phyloP scores from a whole-genome alignment of 306 rosid genomes.

The Carpinus fangiana region DNA sequence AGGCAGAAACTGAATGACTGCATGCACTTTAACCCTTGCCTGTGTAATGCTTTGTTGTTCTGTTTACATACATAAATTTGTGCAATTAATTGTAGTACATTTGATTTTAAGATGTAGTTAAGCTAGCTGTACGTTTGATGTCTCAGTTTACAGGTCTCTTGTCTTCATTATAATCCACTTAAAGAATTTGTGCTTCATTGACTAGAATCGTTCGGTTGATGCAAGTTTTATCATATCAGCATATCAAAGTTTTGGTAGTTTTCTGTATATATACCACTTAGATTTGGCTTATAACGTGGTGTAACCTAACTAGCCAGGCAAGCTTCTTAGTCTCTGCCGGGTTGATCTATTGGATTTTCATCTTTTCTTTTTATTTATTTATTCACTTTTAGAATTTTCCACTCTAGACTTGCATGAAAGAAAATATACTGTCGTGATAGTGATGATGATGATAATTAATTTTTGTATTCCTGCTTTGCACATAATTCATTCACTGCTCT shows the following conservation, averaged over 20 bases:
- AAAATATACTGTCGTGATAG: background rate
- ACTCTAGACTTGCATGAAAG: background rate
- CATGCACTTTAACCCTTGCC: too few relatives aligned
- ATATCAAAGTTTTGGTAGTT: background rate
- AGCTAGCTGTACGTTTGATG: too few relatives aligned
- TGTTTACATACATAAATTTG: background rate
- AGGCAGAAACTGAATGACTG: too few relatives aligned
- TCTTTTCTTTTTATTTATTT: background rate
- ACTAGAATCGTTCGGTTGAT: background rate
- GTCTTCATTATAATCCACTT: too few relatives aligned
- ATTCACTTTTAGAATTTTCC: background rate
- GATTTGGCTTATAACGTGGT: background rate
- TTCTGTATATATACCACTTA: background rate
- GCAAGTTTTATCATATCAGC: background rate
- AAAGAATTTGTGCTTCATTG: background rate
- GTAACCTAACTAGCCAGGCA: background rate
- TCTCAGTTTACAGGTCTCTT: too few relatives aligned
- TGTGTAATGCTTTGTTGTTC: background rate
- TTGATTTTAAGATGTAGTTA: too few relatives aligned
- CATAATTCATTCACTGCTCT: background rate
- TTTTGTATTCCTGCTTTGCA: background rate
- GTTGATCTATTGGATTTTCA: background rate
- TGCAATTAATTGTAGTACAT: background rate
- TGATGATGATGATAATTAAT: background rate
- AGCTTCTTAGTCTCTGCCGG: background rate